Base-by-base conservation (phyloP, 176 grass and related monocot genomes). In the Pharus latifolius region DNA sequence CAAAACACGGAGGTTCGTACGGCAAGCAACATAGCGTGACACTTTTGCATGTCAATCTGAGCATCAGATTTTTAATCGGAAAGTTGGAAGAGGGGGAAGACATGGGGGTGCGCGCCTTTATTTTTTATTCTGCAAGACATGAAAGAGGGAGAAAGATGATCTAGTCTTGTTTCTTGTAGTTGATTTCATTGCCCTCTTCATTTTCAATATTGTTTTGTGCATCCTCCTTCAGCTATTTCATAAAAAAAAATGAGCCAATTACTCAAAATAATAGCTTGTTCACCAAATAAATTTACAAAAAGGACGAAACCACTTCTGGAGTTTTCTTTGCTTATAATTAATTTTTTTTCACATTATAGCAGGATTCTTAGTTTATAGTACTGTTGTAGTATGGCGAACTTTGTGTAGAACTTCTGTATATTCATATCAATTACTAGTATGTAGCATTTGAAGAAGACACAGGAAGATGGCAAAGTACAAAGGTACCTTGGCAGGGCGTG, bases 401-500 rank as follows among this genome's bases (percentile, higher is more conserved):
- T n/a, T n/a, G n/a, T n/a, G n/a, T n/a, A n/a, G n/a, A n/a, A n/a
- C n/a, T n/a, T n/a, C n/a, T n/a, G n/a, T n/a, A n/a, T n/a, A n/a
- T n/a, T n/a, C n/a, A n/a, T n/a, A n/a, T n/a, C n/a, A n/a, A n/a
- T n/a, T n/a, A n/a, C n/a, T n/a, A n/a, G n/a, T n/a, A n/a, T n/a
- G n/a, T n/a, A n/a, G n/a, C n/a, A n/a, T n/a, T n/a, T n/a, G n/a
- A n/a, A n/a, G n/a, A n/a, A n/a, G 19, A 20, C 8, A 38, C 40
- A 6, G 14, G 24, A 77, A 14, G 15, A 60, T 24, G 69, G 22
- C 4, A 35, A 37, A 74, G 10, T 22, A 41, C 6, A 17, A 13
- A 61, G 49, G 25, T 79, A 87, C 83, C 83, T 87, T 91, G 49
- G 75, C 46, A 32, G 68, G 26, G 38, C 47, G 67, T 46, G 80